phyloP scores from a whole-genome alignment of 148 eudicot species.

The Linanthus parryae region DNA sequence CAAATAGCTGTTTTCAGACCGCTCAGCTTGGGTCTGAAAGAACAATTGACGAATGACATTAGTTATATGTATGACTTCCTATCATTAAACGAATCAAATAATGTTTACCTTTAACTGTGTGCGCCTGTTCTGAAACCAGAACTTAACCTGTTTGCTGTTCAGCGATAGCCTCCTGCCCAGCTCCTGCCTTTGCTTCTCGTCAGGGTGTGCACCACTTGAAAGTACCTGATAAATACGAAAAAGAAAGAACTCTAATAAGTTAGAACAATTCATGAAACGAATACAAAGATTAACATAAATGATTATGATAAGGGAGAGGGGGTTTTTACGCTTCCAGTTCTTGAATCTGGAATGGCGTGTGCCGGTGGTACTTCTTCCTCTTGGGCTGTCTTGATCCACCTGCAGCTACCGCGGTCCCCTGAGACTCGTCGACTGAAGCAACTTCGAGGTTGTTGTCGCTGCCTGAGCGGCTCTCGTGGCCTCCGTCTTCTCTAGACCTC shows the following conservation, averaged over 20 bases:
- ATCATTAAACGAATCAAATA: too few species aligned
- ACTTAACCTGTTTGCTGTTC: slow-evolving; percentile 67
- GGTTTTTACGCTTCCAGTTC: slow-evolving; percentile 67
- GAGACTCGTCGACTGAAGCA: slow-evolving; percentile 34
- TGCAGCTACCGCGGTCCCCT: background rate
- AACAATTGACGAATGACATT: too few species aligned
- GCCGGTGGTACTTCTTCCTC: slow-evolving; percentile 66
- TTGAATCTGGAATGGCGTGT: slow-evolving; percentile 72
- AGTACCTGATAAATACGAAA: slow-evolving; percentile 33
- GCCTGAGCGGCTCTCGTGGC: slow-evolving; percentile 35
- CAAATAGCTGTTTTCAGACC: too few species aligned
- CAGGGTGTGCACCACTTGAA: slow-evolving; percentile 75
- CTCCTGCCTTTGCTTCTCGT: slow-evolving; percentile 66
- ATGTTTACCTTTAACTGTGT: slow-evolving; percentile 93
- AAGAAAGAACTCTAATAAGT: background rate
- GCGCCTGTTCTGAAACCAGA: slow-evolving; percentile 90
- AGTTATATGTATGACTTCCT: too few species aligned
- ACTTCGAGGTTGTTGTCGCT: slow-evolving; percentile 64
- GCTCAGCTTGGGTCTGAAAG: too few species aligned
- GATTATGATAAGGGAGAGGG: too few species aligned
- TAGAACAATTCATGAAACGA: too few species aligned
- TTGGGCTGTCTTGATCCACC: slow-evolving; percentile 18
- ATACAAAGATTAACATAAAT: too few species aligned
- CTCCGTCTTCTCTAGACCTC: slow-evolving; percentile 34
- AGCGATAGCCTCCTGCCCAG: slow-evolving; percentile 56